Evolutionary conservation across 140 eudicot species (phyloP).

Genomic region (Cichorium intybus): DNA sequence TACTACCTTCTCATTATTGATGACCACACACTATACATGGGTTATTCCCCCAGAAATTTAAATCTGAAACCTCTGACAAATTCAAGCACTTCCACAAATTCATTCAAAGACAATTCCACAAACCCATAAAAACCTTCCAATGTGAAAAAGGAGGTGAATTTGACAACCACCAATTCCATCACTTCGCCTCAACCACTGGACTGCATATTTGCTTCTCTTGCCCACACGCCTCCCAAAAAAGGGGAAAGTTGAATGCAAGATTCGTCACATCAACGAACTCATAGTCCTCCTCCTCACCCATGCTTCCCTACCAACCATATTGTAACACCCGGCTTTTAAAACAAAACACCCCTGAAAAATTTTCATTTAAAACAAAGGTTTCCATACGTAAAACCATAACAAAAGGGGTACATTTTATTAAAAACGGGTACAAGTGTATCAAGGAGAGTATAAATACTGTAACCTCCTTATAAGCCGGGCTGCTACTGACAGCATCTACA

Average conservation of each 20-base stretch:
- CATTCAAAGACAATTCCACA: constrained; percentile 10
- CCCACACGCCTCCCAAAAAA: too few relatives aligned
- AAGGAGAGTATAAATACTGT: too few relatives aligned
- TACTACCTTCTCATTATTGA: constrained; percentile 1
- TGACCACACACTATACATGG: constrained; percentile 5
- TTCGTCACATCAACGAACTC: not conserved
- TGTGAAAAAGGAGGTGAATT: not conserved
- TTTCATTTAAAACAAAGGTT: too few relatives aligned
- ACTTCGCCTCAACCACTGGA: too few relatives aligned
- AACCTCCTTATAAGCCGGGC: too few relatives aligned
- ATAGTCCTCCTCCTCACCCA: not conserved
- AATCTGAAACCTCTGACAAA: not conserved
- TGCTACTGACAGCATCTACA: too few relatives aligned
- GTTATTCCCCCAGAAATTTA: not conserved
- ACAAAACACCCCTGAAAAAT: too few relatives aligned
- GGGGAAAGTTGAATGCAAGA: not conserved
- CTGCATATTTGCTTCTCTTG: not conserved
- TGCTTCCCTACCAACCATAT: not conserved
- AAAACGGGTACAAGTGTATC: too few relatives aligned
- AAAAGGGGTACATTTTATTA: too few relatives aligned
- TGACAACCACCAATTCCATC: too few relatives aligned
- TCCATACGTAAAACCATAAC: too few relatives aligned
- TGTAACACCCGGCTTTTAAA: too few relatives aligned
- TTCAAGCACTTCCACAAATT: not conserved
- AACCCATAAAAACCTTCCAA: not conserved